Evolutionary conservation across 768 basidiomycete species (phyloP).

Genomic region (Wakefieldia striispora): DNA sequence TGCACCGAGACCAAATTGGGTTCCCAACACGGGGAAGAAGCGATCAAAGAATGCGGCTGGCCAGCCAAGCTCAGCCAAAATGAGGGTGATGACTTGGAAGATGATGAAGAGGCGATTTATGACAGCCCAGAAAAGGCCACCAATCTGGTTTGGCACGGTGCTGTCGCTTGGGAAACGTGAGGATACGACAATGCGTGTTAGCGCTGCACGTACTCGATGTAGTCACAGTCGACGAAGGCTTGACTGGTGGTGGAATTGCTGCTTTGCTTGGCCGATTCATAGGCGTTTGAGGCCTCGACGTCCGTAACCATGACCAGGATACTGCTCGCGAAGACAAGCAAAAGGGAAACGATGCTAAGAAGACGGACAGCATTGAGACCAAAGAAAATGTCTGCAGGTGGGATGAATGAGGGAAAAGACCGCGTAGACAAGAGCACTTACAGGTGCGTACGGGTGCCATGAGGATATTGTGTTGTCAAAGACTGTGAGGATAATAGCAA

Average conservation of each 20-base stretch:
- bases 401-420: conserved; percentile 2
- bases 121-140: conserved; percentile 90
- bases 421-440: conserved; percentile 27
- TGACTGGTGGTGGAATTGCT: conserved; percentile 28
- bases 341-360: conserved; percentile 74
- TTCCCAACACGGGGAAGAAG: conserved; percentile 85
- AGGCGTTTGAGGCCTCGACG: conserved; percentile 70
- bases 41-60: conserved; percentile 75
- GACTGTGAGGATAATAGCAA: conserved; percentile 17
- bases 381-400: conserved; percentile 56
- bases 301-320: conserved; percentile 73
- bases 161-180: conserved; percentile 47
- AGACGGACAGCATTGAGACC: conserved; percentile 76
- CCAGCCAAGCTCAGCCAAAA: conserved; percentile 83
- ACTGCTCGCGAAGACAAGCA: conserved; percentile 79
- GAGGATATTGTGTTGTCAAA: conserved; percentile 6
- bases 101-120: conserved; percentile 86
- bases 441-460: conserved; percentile 42
- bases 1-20: conserved; percentile 80
- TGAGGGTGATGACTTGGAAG: conserved; percentile 75
- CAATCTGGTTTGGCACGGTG: conserved; percentile 89
- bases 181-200: neutral
- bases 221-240: conserved; percentile 59
- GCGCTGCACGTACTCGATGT: conserved; percentile 60
- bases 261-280: conserved; percentile 41